Evolutionary conservation across 2,329 filamentous ascomycete genomes (phyloP), one percentile per base, ranked within the genome.

Genomic region (Colletotrichum godetiae): DNA sequence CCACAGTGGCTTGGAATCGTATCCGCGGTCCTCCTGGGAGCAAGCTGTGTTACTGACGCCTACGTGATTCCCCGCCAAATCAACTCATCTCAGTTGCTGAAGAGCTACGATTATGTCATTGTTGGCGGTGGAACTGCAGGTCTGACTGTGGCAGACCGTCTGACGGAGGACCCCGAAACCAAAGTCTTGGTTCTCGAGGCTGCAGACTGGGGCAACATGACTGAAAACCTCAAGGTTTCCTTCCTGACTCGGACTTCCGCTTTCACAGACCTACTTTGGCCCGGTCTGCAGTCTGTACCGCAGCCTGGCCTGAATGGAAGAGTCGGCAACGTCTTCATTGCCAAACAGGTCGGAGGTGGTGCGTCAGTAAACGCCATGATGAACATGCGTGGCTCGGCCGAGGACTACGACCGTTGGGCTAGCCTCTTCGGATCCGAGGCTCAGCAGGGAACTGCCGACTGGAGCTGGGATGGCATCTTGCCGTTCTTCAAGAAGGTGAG

Each of bases 401-500:
- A 76, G 57, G 71, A 75, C 35, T 74, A 74, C 62, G 73, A 76
- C 60, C 78, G 79, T 24, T 84, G 81, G 81, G 79, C 79, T 1
- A 75, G 74, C 49, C 80, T 83, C 60, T 78, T 81, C 2, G 86
- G 83, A 11, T 86, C 84, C 84, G 79, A 78, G 11, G 59, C 67
- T 6, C 53, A 65, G 46, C 42, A 69, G 60, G 62, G 67, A 29
- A 52, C 63, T 22, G 79, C 78, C 3, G 73, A 76, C 35, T 87
- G 84, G 79, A 78, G 84, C 15, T 81, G 79, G 79, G 68, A 78
- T 35, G 72, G 77, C 33, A 59, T 88, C 13, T 77, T 84, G 1
- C 85, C 83, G 0, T 88, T 86, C 57, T 83, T 88, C 72, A 83
- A 81, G 49, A 87, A 87, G 77, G 84, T 82, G 56, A 71, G 29